Percentiles rank a stretch among this genome's conserved stretches.
These are phyloP conservation scores for Amanita fuliginea DNA, from an alignment of 768 basidiomycete species.

Conservation along the genomic window DNA sequence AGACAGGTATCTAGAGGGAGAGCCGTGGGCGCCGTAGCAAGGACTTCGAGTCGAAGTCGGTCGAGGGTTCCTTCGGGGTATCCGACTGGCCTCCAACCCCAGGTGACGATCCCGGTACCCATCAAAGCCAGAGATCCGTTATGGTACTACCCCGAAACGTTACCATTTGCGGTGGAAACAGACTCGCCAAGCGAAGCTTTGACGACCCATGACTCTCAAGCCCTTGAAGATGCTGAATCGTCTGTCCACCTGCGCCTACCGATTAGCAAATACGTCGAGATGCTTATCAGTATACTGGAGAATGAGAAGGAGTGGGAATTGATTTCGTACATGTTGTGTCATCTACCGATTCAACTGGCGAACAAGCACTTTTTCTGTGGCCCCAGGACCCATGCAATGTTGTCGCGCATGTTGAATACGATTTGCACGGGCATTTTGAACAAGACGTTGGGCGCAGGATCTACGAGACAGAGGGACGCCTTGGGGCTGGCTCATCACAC, in stretches of 20 bases:
- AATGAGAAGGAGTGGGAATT: slow-evolving; percentile 86
- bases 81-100: background rate
- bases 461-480: slow-evolving; percentile 61
- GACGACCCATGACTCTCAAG: slow-evolving; percentile 49
- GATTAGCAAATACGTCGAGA: slow-evolving; percentile 61
- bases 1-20: slow-evolving; percentile 43
- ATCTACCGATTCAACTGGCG: slow-evolving; percentile 81
- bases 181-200: slow-evolving; percentile 61
- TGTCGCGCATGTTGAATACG: slow-evolving; percentile 50
- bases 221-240: slow-evolving; percentile 21
- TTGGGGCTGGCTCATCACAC: slow-evolving; percentile 84
- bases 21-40: slow-evolving; percentile 30
- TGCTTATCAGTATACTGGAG: slow-evolving; percentile 55
- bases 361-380: slow-evolving; percentile 98
- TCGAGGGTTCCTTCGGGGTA: slow-evolving; percentile 32
- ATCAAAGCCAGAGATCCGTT: slow-evolving; percentile 33
- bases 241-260: slow-evolving; percentile 38
- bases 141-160: slow-evolving; percentile 61
- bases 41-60: slow-evolving; percentile 38
- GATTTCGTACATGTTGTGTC: slow-evolving; percentile 82
- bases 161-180: slow-evolving; percentile 46
- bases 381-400: slow-evolving; percentile 54
- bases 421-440: slow-evolving; percentile 58
- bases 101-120: slow-evolving; percentile 7
- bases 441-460: slow-evolving; percentile 41